phyloP scores from a whole-genome alignment of 108 stramenopile genomes.

The Cyclostephanos tholiformis region DNA sequence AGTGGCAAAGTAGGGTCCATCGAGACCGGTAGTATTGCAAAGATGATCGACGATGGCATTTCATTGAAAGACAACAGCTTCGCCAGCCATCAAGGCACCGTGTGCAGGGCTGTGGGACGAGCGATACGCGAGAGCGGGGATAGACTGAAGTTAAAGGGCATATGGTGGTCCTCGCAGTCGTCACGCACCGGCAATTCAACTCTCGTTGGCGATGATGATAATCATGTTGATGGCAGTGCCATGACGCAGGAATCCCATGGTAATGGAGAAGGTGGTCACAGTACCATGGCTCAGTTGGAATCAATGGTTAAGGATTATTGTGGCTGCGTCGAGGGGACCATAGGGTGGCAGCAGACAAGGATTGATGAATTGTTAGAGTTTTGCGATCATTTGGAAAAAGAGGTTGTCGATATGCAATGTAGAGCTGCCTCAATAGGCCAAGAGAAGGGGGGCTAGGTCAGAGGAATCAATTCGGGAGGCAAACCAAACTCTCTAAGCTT shows the following conservation, averaged over 20 bases:
- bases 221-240: neutral
- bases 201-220: conserved; percentile 1
- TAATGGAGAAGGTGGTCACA: conserved; percentile 2
- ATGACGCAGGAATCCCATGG: neutral
- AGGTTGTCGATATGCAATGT: conserved; percentile 16
- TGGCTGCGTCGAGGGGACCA: too few relatives aligned
- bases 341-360: too few relatives aligned
- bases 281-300: too few relatives aligned
- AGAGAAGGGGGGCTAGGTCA: too few relatives aligned
- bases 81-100: conserved; percentile 43
- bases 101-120: conserved; percentile 49
- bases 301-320: too few relatives aligned
- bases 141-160: conserved; percentile 62
- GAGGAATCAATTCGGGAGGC: too few relatives aligned
- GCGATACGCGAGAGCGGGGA: conserved; percentile 66
- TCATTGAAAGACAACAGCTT: conserved; percentile 26
- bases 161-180: conserved; percentile 45
- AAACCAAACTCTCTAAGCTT: too few relatives aligned
- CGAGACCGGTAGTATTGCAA: neutral
- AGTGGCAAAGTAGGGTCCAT: conserved; percentile 4
- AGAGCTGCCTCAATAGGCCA: too few relatives aligned
- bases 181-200: neutral
- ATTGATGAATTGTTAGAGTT: too few relatives aligned
- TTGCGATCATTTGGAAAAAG: too few relatives aligned
- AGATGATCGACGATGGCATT: neutral